Percentiles rank a stretch among this genome's conserved stretches.
Conservation (phyloP, 805 yeast genomes). For the Ogataea paraovalis region DNA sequence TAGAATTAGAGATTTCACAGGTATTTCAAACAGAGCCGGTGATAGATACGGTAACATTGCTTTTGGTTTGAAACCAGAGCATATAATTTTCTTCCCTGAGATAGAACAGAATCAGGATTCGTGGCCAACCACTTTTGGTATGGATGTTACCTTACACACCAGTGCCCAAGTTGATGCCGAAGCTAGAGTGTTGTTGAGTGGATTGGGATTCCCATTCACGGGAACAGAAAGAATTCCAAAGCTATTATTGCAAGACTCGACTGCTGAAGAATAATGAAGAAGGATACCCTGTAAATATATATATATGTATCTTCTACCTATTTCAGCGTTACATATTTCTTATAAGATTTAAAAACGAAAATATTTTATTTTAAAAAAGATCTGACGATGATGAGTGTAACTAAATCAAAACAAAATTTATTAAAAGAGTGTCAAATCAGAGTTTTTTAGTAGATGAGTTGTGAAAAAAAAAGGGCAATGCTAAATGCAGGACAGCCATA, state of each 20-base stretch:
- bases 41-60: constrained; percentile 83
- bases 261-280: background rate
- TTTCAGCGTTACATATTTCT: background rate
- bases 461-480: too few relatives aligned
- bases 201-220: constrained; percentile 75
- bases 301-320: background rate
- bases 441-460: too few relatives aligned
- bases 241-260: constrained; percentile 18
- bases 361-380: background rate
- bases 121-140: constrained; percentile 83
- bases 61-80: constrained; percentile 76
- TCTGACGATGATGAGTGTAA: too few relatives aligned
- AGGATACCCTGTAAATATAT: background rate
- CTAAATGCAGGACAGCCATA: too few relatives aligned
- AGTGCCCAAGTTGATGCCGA: constrained; percentile 86
- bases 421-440: background rate
- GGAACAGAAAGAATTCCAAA: constrained; percentile 44
- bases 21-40: constrained; percentile 73
- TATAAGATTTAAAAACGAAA: background rate
- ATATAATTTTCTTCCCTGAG: constrained; percentile 85
- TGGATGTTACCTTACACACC: constrained; percentile 81
- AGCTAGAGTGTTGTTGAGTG: constrained; percentile 80
- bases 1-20: constrained; percentile 81
- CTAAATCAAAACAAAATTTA: background rate
- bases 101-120: constrained; percentile 84